These are phyloP conservation scores for Fomitopsis palustris DNA, from an alignment of 1,284 basidiomycete species.

Conservation along the genomic window DNA sequence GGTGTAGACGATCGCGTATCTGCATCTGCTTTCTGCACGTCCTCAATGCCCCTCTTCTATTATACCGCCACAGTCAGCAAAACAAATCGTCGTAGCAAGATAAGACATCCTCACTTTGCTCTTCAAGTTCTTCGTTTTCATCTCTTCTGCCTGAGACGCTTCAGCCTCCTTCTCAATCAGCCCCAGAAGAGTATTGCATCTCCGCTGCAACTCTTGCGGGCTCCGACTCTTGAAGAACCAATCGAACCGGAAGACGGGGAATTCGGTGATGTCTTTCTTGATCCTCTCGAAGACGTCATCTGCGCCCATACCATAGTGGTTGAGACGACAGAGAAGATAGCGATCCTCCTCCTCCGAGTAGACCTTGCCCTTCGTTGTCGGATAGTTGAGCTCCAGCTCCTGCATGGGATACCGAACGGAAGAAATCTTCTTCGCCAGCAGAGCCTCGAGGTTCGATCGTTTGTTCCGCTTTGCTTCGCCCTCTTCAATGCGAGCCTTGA, in stretches of 20 bases:
- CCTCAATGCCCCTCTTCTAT: slow-evolving; percentile 67
- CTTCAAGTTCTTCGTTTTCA: slow-evolving; percentile 54
- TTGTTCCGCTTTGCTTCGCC: slow-evolving; percentile 87
- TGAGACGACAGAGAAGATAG: slow-evolving; percentile 89
- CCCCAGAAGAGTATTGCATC: slow-evolving; percentile 86
- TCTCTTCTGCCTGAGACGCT: slow-evolving; percentile 59
- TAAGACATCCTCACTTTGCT: slow-evolving; percentile 47
- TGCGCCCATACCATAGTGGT: slow-evolving; percentile 88
- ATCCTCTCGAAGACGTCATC: slow-evolving; percentile 96
- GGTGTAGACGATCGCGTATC: slow-evolving; percentile 57
- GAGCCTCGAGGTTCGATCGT: slow-evolving; percentile 78
- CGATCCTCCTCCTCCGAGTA: slow-evolving; percentile 98
- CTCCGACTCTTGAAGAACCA: slow-evolving; percentile 99
- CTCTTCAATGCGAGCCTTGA: slow-evolving; percentile 76
- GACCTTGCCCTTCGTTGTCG: slow-evolving; percentile 93
- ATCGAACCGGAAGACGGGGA: slow-evolving; percentile 96
- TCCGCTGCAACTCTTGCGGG: slow-evolving; percentile 84
- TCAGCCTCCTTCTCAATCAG: slow-evolving; percentile 94
- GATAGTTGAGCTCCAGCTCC: slow-evolving; percentile 91
- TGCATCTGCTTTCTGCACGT: slow-evolving; percentile 55
- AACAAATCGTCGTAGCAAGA: background rate
- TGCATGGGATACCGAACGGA: slow-evolving; percentile 89
- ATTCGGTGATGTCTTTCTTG: slow-evolving; percentile 94
- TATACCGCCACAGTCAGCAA: background rate
- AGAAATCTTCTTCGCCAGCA: slow-evolving; percentile 77